A percentile compares a stretch with the other conserved stretches of the same genome.
Evolutionary conservation across 768 basidiomycete species (phyloP).

Genomic region (Pleurotus sapidus): DNA sequence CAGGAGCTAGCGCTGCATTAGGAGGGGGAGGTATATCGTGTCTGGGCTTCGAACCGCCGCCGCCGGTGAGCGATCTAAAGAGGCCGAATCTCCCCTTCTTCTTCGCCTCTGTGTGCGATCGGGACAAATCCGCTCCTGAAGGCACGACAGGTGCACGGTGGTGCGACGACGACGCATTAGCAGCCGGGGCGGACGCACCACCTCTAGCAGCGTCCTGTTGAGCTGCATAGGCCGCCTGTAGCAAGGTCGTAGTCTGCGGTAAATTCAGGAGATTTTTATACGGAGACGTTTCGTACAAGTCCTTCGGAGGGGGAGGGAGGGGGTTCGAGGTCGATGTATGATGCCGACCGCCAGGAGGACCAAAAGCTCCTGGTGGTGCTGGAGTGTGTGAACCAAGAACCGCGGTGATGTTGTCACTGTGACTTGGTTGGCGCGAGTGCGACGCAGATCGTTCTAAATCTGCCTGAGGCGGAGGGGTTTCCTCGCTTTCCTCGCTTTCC

Average conservation of each 20-base stretch:
- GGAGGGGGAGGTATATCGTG: background rate
- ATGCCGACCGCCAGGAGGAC: constrained; percentile 23
- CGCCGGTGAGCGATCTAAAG: background rate
- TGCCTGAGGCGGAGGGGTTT: background rate
- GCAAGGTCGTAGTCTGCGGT: constrained; percentile 40
- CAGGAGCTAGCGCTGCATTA: background rate
- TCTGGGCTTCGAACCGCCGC: background rate
- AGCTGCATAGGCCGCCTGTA: constrained; percentile 17
- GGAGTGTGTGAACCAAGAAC: constrained; percentile 30
- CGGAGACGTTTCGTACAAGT: constrained; percentile 56
- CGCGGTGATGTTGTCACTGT: constrained; percentile 17
- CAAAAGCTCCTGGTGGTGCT: constrained; percentile 23
- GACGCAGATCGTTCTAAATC: background rate
- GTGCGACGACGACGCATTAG: background rate
- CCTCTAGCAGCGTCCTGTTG: background rate
- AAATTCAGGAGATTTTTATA: constrained; percentile 55
- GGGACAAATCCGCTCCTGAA: constrained; percentile 1
- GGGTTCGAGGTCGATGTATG: constrained; percentile 35
- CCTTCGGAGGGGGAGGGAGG: constrained; percentile 59
- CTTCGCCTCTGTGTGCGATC: constrained; percentile 4
- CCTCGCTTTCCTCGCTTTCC: constrained; percentile 1
- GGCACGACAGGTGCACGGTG: background rate
- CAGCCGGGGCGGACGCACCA: constrained; percentile 7
- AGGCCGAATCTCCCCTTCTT: constrained; percentile 2
- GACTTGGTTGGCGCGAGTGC: background rate